Base-by-base conservation (phyloP, 768 basidiomycete species). In the Agaricus blazei region DNA sequence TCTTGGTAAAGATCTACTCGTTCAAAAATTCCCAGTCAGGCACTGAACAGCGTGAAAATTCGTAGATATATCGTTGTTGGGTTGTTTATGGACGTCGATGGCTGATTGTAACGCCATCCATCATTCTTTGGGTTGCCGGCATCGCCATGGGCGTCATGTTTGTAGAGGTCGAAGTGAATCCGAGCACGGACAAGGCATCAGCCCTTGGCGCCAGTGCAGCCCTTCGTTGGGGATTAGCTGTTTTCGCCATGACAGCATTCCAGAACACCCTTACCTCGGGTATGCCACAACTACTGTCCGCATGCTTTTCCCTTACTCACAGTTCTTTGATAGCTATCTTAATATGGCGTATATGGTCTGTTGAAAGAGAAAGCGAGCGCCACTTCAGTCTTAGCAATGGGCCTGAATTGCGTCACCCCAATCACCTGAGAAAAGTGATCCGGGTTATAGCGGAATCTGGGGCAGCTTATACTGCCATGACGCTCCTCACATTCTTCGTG, bases 61-160 rank as follows among this genome's bases (percentile, higher is more conserved):
- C 19, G 19, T 19, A 53, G 52, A 29, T 53, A 2, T 53, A 53
- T 26, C 9, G 52, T 4, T 53, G 52, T 19, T 53, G 52, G 52
- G 34, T 52, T 23, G 51, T 52, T n/a, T 52, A 44, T 34, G 51
- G 51, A 19, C 28, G 51, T 19, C 51, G 29, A 11, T 52, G 51
- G 51, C 26, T 34, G 23, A 19, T 44, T 8, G 45, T 52, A 19
- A 9, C 24, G 24, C 51, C 51, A 34, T 52, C 51, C 23, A 14
- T 45, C 24, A 9, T 36, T 31, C 27, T 52, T 12, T 44, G 36
- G 19, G 14, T 52, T 7, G 51, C 28, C 8, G 28, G 15, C 14
- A 9, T 44, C 27, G 37, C 31, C 1, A 23, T 44, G 26, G 41
- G 2, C 23, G n/a, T 19, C 3, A 45, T 4, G 31, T 3, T 45